Base-by-base conservation (phyloP, 495 filamentous ascomycete genomes). In the Lineolata rhizophorae region DNA sequence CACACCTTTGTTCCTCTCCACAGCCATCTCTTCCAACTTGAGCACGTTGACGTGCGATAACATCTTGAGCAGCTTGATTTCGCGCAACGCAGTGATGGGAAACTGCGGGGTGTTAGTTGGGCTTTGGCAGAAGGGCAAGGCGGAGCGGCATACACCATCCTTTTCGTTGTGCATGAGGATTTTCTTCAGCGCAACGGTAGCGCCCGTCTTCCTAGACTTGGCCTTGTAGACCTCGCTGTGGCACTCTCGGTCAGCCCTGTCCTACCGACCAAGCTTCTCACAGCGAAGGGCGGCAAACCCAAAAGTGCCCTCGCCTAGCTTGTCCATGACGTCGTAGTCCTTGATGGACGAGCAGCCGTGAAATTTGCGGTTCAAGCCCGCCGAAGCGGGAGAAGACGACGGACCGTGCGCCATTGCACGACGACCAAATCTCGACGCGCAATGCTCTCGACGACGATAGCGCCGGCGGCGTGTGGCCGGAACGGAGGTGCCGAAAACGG, bases 281-380 rank as follows among this genome's bases (percentile, higher is more conserved):
- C 29, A 34, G 18, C 8, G 3, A 13, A 18, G 3, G n/a, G 24
- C n/a, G 5, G 46, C 66, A 35, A 49, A 83, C 76, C 85, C 87
- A 55, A 99, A 99, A 13, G 87, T 99, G 31, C 87, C 87, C 51
- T 99, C 90, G 39, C 87, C 87, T 30, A 99, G 66, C 57, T 99
- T 99, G 30, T 71, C 74, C 37, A 84, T 51, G 14, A 93, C 63
- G 39, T 91, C 79, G 49, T 92, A 99, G 34, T 87, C 75, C 28
- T 57, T 61, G 41, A 99, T 94, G 34, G 64, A 73, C 14, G 82
- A 85, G 56, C 83, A 92, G 18, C 87, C 87, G 30, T 57, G 55
- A 47, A 90, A 97, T 37, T 67, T 62, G 4, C 61, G 50, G 31
- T 47, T 36, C 27, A 48, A 16, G 6, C 39, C 29, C 39, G 32